Evolutionary conservation across 306 rosid species (phyloP).

Genomic region (Malus fusca): DNA sequence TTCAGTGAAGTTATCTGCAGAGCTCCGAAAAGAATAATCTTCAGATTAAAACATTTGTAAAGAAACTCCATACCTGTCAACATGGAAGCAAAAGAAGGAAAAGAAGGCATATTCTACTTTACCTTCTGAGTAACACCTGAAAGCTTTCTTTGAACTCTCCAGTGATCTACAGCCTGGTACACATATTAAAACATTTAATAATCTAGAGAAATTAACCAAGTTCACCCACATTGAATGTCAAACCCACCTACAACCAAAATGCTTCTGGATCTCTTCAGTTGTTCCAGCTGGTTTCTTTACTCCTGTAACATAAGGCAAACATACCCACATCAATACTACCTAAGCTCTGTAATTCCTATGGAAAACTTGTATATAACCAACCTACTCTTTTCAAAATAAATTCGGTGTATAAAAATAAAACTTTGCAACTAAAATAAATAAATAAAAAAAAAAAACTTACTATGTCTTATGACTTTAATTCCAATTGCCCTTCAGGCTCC

Average conservation of each 20-base stretch:
- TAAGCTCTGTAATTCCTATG: neutral
- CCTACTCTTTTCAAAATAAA: neutral
- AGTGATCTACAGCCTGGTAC: no score
- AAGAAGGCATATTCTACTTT: no score
- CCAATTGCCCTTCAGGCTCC: slow-evolving; percentile 64
- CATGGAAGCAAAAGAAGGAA: no score
- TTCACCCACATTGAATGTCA: no score
- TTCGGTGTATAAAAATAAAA: neutral
- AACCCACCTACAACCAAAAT: slow-evolving; percentile 47
- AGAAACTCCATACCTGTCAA: no score
- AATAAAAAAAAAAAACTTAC: slow-evolving; percentile 48
- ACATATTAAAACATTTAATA: no score
- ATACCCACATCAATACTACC: slow-evolving; percentile 18
- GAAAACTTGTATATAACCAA: neutral
- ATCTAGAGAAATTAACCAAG: no score
- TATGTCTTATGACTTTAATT: slow-evolving; percentile 78
- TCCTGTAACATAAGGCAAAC: slow-evolving; percentile 33
- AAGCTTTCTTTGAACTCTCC: no score
- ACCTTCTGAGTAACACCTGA: no score
- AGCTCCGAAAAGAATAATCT: slow-evolving; percentile 1
- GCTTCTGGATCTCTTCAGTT: slow-evolving; percentile 91
- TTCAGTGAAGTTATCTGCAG: slow-evolving; percentile 77
- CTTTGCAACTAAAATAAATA: slow-evolving; percentile 9
- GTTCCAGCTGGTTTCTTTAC: slow-evolving; percentile 91
- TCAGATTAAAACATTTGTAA: no score